Evolutionary conservation across 164 flowering plant species (phyloP).

Genomic region (Annona cherimola): DNA sequence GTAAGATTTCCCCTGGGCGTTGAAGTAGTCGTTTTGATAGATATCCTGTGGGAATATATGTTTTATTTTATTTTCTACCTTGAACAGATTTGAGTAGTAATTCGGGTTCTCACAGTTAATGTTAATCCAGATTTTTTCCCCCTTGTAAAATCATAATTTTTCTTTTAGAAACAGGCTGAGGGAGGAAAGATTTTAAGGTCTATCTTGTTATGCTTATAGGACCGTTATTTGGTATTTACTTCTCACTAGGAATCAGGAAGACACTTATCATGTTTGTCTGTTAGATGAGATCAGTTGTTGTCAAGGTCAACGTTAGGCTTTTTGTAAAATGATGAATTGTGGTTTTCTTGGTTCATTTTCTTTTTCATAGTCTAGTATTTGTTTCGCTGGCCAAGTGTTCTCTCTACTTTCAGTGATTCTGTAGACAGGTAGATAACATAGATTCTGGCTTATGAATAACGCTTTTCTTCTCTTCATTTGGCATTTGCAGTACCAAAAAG

Average conservation of each 20-base stretch:
- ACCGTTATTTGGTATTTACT: no score
- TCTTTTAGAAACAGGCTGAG: background rate
- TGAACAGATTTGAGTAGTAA: background rate
- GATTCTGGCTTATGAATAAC: slow-evolving; percentile 5
- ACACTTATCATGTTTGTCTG: background rate
- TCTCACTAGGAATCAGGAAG: background rate
- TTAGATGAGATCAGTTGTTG: background rate
- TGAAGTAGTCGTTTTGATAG: background rate
- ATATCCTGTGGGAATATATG: background rate
- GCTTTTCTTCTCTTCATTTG: background rate
- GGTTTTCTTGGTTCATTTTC: background rate
- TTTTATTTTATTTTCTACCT: background rate
- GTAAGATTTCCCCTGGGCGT: background rate
- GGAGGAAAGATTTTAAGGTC: background rate
- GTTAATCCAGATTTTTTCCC: background rate
- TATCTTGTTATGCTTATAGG: background rate
- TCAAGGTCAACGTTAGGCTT: background rate
- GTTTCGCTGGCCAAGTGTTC: slow-evolving; percentile 14
- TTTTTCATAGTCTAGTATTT: background rate
- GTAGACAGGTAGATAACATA: background rate
- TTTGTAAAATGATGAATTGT: background rate
- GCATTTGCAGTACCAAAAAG: slow-evolving; percentile 15
- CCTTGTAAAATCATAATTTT: no score
- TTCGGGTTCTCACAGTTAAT: background rate
- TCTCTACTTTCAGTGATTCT: slow-evolving; percentile 15